Percentiles rank a stretch among this genome's conserved stretches.
These are phyloP conservation scores for Fusarium lateritium DNA, from an alignment of 2,329 filamentous ascomycete genomes.

Conservation along the genomic window DNA sequence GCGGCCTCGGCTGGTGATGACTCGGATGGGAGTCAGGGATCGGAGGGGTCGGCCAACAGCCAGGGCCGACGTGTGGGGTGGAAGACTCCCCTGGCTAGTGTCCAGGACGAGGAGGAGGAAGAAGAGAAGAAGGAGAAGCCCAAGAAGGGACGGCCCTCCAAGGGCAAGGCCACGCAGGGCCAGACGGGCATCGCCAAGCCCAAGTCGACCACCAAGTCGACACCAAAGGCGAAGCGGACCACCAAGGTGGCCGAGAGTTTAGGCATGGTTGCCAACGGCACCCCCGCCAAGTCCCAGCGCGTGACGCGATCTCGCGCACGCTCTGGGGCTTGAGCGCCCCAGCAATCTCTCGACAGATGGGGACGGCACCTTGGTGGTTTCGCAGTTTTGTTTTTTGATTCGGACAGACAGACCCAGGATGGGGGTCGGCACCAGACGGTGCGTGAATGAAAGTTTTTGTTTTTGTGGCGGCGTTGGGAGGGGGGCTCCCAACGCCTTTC, in stretches of 20 bases:
- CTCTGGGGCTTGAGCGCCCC: constrained; percentile 37
- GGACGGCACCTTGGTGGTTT: constrained; percentile 16
- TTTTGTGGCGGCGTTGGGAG: constrained; percentile 34
- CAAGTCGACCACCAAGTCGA: constrained; percentile 30
- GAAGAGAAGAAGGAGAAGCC: constrained; percentile 23
- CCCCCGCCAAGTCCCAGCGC: constrained; percentile 53
- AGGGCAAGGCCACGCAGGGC: constrained; percentile 43
- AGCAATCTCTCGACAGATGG: not conserved
- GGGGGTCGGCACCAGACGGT: constrained; percentile 1
- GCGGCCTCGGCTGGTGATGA: constrained; percentile 44
- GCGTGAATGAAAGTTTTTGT: constrained; percentile 5
- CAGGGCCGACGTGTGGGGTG: constrained; percentile 52
- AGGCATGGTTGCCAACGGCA: constrained; percentile 55
- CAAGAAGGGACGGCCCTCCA: constrained; percentile 45
- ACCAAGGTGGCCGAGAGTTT: constrained; percentile 52
- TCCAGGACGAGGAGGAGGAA: constrained; percentile 40
- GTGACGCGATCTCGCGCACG: constrained; percentile 52
- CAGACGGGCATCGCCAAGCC: constrained; percentile 53
- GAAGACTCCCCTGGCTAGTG: constrained; percentile 53
- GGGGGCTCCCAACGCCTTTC: constrained; percentile 17
- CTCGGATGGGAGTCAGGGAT: constrained; percentile 29
- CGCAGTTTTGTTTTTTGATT: constrained; percentile 13
- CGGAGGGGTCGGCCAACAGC: constrained; percentile 23
- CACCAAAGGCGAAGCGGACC: constrained; percentile 47
- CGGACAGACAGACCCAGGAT: not conserved